Percentiles rank a stretch among this genome's conserved stretches.
Evolutionary conservation across 768 basidiomycete species (phyloP).

Genomic region (Kwoniella sp.): DNA sequence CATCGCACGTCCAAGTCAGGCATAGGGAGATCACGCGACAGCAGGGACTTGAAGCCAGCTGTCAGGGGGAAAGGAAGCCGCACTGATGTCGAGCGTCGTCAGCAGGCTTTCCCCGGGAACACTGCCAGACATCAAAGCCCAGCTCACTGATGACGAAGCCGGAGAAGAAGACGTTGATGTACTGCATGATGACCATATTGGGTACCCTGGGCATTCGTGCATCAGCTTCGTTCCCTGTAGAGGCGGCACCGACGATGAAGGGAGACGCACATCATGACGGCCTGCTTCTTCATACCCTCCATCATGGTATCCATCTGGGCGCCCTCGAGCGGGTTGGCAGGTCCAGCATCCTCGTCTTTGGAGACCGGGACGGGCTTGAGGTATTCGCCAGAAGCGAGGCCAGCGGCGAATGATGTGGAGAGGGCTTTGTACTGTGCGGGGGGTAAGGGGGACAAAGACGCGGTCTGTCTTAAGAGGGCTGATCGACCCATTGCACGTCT

Average conservation of each 20-base stretch:
- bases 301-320: slow-evolving; percentile 97
- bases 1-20: slow-evolving; percentile 97
- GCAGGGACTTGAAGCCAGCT: slow-evolving; percentile 94
- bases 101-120: background rate
- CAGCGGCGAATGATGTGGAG: slow-evolving; percentile 36
- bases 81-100: background rate
- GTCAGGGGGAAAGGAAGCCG: slow-evolving; percentile 89
- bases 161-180: slow-evolving; percentile 99
- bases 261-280: slow-evolving; percentile 87
- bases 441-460: slow-evolving; percentile 71
- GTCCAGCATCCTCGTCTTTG: slow-evolving; percentile 51
- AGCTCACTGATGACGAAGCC: slow-evolving; percentile 93
- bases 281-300: slow-evolving; percentile 97
- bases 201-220: slow-evolving; percentile 38
- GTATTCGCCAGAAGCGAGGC: slow-evolving; percentile 60
- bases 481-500: slow-evolving; percentile 63
- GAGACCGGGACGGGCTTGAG: slow-evolving; percentile 75
- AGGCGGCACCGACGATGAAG: background rate
- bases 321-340: slow-evolving; percentile 85
- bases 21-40: slow-evolving; percentile 91
- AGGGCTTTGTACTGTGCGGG: slow-evolving; percentile 48
- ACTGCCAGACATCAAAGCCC: background rate
- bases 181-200: slow-evolving; percentile 97
- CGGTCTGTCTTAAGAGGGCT: slow-evolving; percentile 75
- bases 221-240: slow-evolving; percentile 5